Evolutionary conservation across 371 early-diverging fungal species (phyloP).

Genomic region (Lichtheimia ramosa): DNA sequence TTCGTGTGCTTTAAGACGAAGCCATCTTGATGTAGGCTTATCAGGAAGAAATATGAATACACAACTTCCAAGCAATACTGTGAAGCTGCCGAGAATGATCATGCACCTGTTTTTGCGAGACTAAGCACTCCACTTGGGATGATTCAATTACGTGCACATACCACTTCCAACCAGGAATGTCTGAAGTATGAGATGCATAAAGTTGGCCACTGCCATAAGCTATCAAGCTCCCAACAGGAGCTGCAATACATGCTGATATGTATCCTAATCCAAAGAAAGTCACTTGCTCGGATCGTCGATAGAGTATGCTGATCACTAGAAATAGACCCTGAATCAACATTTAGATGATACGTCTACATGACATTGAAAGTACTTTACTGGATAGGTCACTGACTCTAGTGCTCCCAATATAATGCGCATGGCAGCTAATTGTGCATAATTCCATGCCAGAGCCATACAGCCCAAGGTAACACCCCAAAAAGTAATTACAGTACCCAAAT

Average conservation of each 20-base stretch:
- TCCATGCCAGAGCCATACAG: conserved; percentile 22
- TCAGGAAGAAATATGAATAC: conserved; percentile 14
- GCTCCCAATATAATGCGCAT: conserved; percentile 31
- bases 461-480: conserved; percentile 28
- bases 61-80: conserved; percentile 5
- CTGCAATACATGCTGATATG: background rate
- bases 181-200: background rate
- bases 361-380: no score
- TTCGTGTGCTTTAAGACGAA: conserved; percentile 10
- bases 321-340: background rate
- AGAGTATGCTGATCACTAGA: conserved; percentile 28
- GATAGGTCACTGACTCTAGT: conserved; percentile 23
- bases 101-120: conserved; percentile 9
- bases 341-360: no score
- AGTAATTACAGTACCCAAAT: conserved; percentile 14
- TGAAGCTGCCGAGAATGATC: conserved; percentile 11
- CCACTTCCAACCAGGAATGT: conserved; percentile 15
- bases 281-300: conserved; percentile 32
- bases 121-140: no score
- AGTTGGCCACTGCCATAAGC: background rate
- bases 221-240: background rate
- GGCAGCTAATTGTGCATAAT: conserved; percentile 31
- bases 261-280: conserved; percentile 15
- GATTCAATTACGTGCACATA: background rate
- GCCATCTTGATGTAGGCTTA: conserved; percentile 7